Evolutionary conservation across 257 asterid species (phyloP).

Genomic region (Lavandula angustifolia): DNA sequence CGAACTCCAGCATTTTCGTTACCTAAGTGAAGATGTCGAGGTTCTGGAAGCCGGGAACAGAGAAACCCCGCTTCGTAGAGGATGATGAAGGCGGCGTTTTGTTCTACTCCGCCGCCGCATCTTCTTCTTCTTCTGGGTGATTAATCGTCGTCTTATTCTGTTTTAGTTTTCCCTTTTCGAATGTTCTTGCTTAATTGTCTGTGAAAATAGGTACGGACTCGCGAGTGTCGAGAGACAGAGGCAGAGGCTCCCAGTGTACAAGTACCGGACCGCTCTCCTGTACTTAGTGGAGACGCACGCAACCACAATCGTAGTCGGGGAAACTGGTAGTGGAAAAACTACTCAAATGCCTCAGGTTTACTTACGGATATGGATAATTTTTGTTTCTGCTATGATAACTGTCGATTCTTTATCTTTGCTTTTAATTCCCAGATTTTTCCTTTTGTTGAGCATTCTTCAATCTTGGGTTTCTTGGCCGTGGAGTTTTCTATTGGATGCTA

Average conservation of each 20-base stretch:
- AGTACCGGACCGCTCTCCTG: constrained; percentile 67
- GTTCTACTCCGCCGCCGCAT: constrained; percentile 51
- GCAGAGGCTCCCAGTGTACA: constrained; percentile 78
- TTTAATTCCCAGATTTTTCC: not conserved
- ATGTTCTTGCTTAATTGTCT: not conserved
- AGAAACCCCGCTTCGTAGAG: constrained; percentile 77
- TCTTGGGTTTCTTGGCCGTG: not conserved
- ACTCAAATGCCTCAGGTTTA: constrained; percentile 97
- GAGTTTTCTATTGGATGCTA: not conserved
- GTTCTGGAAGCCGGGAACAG: constrained; percentile 95
- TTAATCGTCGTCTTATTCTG: not conserved
- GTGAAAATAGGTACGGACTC: constrained; percentile 53
- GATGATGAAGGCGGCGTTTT: constrained; percentile 97
- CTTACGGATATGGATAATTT: too few relatives aligned
- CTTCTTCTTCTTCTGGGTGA: constrained; percentile 86
- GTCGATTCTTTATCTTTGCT: not conserved
- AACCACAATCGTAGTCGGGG: constrained; percentile 90
- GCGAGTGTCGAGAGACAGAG: constrained; percentile 65
- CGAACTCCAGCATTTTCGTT: not conserved
- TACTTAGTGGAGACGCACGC: constrained; percentile 86
- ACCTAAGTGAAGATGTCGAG: constrained; percentile 45
- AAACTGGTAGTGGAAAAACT: constrained; percentile 96
- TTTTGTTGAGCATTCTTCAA: not conserved
- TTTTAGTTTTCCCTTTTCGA: not conserved
- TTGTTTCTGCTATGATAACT: too few relatives aligned